Evolutionary conservation across 2,329 filamentous ascomycete species (phyloP).

Genomic region (Monosporascus sp.): DNA sequence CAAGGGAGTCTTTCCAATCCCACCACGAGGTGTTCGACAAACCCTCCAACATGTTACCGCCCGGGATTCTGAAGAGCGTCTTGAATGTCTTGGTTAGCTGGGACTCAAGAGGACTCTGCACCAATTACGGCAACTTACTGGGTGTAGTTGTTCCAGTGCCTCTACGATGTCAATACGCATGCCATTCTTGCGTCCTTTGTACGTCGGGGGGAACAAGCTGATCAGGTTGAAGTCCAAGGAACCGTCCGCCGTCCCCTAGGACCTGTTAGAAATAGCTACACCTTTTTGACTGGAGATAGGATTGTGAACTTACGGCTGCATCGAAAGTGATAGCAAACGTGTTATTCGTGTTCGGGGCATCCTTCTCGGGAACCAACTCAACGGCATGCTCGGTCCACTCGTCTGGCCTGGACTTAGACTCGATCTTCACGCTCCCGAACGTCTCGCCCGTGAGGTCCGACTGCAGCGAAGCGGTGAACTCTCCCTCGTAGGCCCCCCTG

Average conservation of each 20-base stretch:
- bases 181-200: constrained; percentile 53
- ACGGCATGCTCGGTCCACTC: constrained; percentile 49
- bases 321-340: constrained; percentile 51
- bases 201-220: constrained; percentile 56
- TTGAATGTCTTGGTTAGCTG: constrained; percentile 9
- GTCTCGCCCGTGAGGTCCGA: constrained; percentile 39
- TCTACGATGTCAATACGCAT: constrained; percentile 50
- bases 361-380: constrained; percentile 35
- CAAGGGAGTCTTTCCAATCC: constrained; percentile 50
- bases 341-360: constrained; percentile 50
- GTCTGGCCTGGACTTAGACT: constrained; percentile 32
- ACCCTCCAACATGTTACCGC: constrained; percentile 58
- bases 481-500: constrained; percentile 41
- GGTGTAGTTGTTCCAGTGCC: constrained; percentile 45
- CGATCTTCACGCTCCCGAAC: constrained; percentile 42
- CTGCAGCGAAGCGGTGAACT: constrained; percentile 42
- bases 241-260: constrained; percentile 29
- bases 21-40: constrained; percentile 37
- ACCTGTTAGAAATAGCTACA: constrained; percentile 1
- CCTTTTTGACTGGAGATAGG: background rate
- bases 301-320: constrained; percentile 20
- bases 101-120: background rate
- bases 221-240: constrained; percentile 54
- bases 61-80: constrained; percentile 60
- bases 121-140: constrained; percentile 26